Evolutionary conservation across 768 basidiomycete genomes (phyloP), one percentile per base, ranked within the genome.

Genomic region (Suillus weaverae): DNA sequence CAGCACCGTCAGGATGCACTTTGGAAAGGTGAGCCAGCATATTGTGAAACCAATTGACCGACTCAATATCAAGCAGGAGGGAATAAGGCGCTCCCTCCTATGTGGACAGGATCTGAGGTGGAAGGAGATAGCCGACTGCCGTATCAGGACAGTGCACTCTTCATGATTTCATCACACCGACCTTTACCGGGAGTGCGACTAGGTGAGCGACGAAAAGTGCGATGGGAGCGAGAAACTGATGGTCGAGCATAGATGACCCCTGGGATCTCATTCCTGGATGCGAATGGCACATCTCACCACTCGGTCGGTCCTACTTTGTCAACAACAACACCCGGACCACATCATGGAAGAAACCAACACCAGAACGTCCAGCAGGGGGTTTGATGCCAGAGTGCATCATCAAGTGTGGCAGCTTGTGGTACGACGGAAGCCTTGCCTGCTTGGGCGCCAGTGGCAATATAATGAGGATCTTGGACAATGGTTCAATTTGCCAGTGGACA

Each of bases 41-140:
- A 5, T 7, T 4, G 3, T 8, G 43, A n/a, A 9, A 44, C 20
- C 4, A 0, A n/a, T 1, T 6, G 13, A 5, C 4, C 4, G 6
- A 20, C 4, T 20, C 20, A 4, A 4, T 0, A 20, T n/a, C 9
- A n/a, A 44, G 4, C 43, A 44, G 43, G 43, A 4, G 9, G 9
- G 4, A 8, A 44, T 44, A 8, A 9, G n/a, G 20, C 20, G 7
- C 43, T 9, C 18, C 43, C 18, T 20, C 41, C 41, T 20, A 7
- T 43, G 41, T 43, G 41, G 41, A 7, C 9, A 33, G 30, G 33
- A 18, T 11, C 41, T 8, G 18, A 18, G 18, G 3, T n/a, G 1
- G 11, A 4, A 46, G 44, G n/a, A n/a, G 44, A n/a, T 46, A n/a
- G 1, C n/a, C 0, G n/a, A n/a, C 18, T n/a, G n/a, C 10, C 0